Base-by-base conservation (phyloP, 129 eudicot genomes). In the Helianthus annuus region DNA sequence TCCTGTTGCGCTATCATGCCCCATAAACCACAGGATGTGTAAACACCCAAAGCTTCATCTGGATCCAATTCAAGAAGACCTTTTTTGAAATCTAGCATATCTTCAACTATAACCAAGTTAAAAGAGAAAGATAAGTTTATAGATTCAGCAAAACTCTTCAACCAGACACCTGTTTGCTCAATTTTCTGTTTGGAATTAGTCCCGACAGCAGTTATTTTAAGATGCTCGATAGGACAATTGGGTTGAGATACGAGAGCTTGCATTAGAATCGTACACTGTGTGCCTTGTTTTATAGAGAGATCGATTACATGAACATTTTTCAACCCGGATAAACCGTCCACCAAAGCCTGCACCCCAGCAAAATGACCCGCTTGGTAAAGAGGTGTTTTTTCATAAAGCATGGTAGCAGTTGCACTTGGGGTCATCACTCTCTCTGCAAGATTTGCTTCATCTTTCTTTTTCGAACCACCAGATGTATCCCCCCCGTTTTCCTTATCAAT, bases 401-500 rank as follows among this genome's bases (percentile, higher is more conserved):
- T 63, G 56, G 74, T 3, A 32, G 32, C 52, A 10, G 71, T 32
- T 0, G 75, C 65, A 32, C 57, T 74, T 3, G 80, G 75, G 6
- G 3, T 56, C 76, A 39, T 11, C 62, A 73, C 59, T 74, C 64
- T 54, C 45, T 39, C 75, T 67, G 53, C 80, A 2, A 73, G n/a
- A 16, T 74, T 80, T 0, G 59, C 19, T 56, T 38, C 13, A 4
- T 56, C 42, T 19, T 64, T 70, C 70, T 57, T 75, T 40, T 24
- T 27, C n/a, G 19, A 56, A 4, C 59, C 68, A 34, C 4, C 38
- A 17, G 49, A 3, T 0, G 71, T 39, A 2, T 68, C 3, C 54
- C 64, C 64, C 64, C 89, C 89, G 0, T 77, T 79, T 86, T 86
- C 89, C 8, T 67, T 58, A 46, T 54, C 72, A 5, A 89, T 78